Evolutionary conservation across 2,329 filamentous ascomycete genomes (phyloP), one percentile per base, ranked within the genome.

Genomic region (Nemania sp.): DNA sequence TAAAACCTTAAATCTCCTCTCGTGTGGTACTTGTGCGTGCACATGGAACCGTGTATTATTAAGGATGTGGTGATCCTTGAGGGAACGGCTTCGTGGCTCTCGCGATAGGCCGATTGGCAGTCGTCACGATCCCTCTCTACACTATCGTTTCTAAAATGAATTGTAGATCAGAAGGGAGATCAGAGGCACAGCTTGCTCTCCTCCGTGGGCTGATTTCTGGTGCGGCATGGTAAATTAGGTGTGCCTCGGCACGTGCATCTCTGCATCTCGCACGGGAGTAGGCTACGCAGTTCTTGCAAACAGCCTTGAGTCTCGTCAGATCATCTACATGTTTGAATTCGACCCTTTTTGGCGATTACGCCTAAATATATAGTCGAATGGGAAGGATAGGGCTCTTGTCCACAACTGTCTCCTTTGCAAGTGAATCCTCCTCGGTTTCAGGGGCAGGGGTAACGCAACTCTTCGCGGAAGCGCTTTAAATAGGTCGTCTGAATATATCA

Each of bases 171-270:
- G n/a, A n/a, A n/a, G n/a, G n/a, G n/a, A n/a, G n/a, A n/a, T n/a
- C n/a, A n/a, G n/a, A n/a, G n/a, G n/a, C n/a, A n/a, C n/a, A n/a
- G n/a, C n/a, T n/a, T n/a, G n/a, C n/a, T n/a, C n/a, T n/a, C n/a
- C n/a, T n/a, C n/a, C n/a, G n/a, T n/a, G n/a, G n/a, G n/a, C n/a
- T n/a, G n/a, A n/a, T n/a, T n/a, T n/a, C n/a, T n/a, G n/a, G n/a
- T n/a, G n/a, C n/a, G n/a, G n/a, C n/a, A n/a, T 31, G 31, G 17
- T 14, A 15, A 30, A 34, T 12, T 19, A 15, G 28, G 30, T 22
- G 23, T 23, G 19, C 26, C 17, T 54, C 55, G 51, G 51, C 22
- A 23, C 17, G 44, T 31, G 37, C 48, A 33, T 51, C 47, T 57
- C 55, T 42, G 51, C 15, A 45, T 49, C 23, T 33, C 14, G 26